Percentiles rank a stretch among this genome's conserved stretches.
Evolutionary conservation across 2,329 filamentous ascomycete genomes (phyloP).

Genomic region (Sporothrix variecibatus): DNA sequence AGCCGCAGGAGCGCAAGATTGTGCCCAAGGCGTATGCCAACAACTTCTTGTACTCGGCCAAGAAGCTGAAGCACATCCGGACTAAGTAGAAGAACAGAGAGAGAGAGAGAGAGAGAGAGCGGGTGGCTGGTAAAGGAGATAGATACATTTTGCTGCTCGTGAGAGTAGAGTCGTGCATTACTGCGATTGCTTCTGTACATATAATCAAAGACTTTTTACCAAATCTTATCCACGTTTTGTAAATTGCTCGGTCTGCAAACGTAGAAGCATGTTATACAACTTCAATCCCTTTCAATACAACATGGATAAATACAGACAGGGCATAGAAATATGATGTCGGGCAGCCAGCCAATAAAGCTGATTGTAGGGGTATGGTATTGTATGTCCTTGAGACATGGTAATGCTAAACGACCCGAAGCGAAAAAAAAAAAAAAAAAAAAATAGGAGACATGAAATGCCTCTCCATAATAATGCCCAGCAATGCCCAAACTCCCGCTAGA

Average conservation of each 20-base stretch:
- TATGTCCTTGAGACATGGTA: not conserved
- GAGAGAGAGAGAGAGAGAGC: slow-evolving; percentile 16
- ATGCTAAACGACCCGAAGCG: not conserved
- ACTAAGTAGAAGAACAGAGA: slow-evolving; percentile 62
- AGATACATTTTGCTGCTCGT: slow-evolving; percentile 3
- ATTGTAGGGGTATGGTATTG: not conserved
- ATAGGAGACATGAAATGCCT: not conserved
- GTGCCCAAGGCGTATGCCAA: slow-evolving; percentile 93
- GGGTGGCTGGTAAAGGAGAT: not conserved
- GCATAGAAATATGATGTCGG: not conserved
- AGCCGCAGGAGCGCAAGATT: slow-evolving; percentile 86
- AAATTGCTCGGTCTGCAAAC: too few species aligned
- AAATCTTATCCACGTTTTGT: not conserved
- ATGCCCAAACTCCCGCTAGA: not conserved
- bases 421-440: not conserved
- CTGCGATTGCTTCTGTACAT: slow-evolving; percentile 18
- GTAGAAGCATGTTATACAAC: not conserved
- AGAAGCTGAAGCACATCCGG: slow-evolving; percentile 83
- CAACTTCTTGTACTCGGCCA: slow-evolving; percentile 84
- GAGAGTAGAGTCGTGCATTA: not conserved
- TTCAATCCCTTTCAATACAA: too few species aligned
- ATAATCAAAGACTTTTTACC: slow-evolving; percentile 10
- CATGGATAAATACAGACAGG: not conserved
- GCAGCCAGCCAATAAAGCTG: not conserved
- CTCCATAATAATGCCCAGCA: not conserved